Base-by-base conservation (phyloP, 192 early-diverging fungal species). In the Chytriomyces hyalinus region DNA sequence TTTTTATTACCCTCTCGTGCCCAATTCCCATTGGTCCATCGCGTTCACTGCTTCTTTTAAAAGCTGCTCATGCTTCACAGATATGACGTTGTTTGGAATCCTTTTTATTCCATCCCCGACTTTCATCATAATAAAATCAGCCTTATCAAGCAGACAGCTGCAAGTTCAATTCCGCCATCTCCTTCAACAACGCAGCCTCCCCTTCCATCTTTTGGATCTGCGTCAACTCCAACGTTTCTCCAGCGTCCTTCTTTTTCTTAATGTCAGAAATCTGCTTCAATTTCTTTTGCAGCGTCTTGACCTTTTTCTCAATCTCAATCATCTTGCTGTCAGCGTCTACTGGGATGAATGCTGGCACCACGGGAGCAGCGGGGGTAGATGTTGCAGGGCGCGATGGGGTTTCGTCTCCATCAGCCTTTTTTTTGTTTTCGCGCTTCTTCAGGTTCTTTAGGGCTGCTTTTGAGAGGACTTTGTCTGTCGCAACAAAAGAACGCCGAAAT, bases 201-300 rank as follows among this genome's bases (percentile, higher is more conserved):
- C 84, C 80, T 15, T 86, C 84, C 53, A 92, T 85, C 81, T 94
- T 94, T 68, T 91, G 87, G 13, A 92, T 83, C 86, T 96, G 95
- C 24, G 94, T 93, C 70, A 90, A 83, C 83, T 96, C 96, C 6
- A 99, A 84, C 17, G 79, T 84, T 63, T 94, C 93, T 43, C 96
- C 96, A 15, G 85, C 87, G 26, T 85, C 86, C 77, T 91, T 87
- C 74, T 90, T 92, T 51, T 90, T 89, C 78, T 93, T 95, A 53
- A 99, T 87, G 59, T 93, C 93, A 48, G 85, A 85, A 81, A 99
- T 98, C 83, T 95, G 93, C 75, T 91, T 91, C 62, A 98, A 79
- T 83, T 98, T 99, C 86, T 97, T 99, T 65, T 93, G 91, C 20
- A 98, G 80, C 45, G 85, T 88, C 61, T 95, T 91, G 72, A 96